Conservation (phyloP, 2,329 filamentous ascomycete species). For the Lomentospora prolificans region DNA sequence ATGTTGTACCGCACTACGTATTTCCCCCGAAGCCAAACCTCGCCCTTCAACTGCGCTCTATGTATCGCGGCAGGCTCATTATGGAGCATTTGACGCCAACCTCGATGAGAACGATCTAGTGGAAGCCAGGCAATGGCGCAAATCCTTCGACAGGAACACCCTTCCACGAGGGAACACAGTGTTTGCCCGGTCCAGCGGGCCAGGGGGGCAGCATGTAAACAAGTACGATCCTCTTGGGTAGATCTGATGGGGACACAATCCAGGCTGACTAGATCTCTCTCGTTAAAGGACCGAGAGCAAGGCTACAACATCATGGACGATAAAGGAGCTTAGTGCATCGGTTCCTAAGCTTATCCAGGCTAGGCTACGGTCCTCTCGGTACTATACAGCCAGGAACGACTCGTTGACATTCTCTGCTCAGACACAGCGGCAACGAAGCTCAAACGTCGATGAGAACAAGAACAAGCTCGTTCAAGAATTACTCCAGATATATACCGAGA, state of each 20-base stretch:
- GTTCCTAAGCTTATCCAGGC: conserved; percentile 39
- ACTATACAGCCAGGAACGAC: conserved; percentile 42
- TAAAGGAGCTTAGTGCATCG: conserved; percentile 32
- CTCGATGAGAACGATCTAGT: conserved; percentile 40
- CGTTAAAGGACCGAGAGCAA: conserved; percentile 47
- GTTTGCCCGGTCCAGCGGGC: conserved; percentile 49
- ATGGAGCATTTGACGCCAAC: conserved; percentile 37
- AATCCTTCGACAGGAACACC: conserved; percentile 29
- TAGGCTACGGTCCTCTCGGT: conserved; percentile 39
- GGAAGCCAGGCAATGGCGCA: conserved; percentile 42
- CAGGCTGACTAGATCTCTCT: neutral
- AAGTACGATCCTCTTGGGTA: too few relatives aligned
- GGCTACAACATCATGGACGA: conserved; percentile 42
- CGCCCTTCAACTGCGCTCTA: neutral
- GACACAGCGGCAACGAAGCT: conserved; percentile 38
- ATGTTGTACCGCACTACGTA: too few relatives aligned
- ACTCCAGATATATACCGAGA: conserved; percentile 33
- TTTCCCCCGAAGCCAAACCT: too few relatives aligned
- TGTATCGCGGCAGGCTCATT: conserved; percentile 17
- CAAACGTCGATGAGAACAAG: conserved; percentile 44
- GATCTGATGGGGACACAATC: too few relatives aligned
- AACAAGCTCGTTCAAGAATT: conserved; percentile 39
- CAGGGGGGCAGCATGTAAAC: conserved; percentile 53
- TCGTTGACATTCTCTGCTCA: conserved; percentile 46
- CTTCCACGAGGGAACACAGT: conserved; percentile 43